Base-by-base conservation (phyloP, 2,329 filamentous ascomycete genomes). In the Exophiala xenobiotica region DNA sequence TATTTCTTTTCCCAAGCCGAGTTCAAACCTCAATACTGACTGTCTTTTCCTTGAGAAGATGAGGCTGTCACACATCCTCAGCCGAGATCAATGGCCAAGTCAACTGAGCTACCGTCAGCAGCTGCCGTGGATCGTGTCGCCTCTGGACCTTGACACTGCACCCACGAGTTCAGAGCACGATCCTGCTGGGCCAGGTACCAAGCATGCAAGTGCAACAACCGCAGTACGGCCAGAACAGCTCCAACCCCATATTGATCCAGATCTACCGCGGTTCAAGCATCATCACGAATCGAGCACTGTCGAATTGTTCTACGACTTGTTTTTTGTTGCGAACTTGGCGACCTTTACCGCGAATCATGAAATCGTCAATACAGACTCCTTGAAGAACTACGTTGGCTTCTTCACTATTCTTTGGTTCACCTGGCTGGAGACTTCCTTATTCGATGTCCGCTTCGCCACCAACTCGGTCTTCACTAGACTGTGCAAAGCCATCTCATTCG, bases 341-440 rank as follows among this genome's bases (percentile, higher is more conserved):
- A 82, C 83, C 9, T 86, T 86, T 60, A 80, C 78, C 3, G 70
- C 70, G 6, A 70, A 74, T 3, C 75, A 80, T 57, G 76, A 80
- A 35, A 79, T 82, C 56, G 79, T 78, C 58, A 74, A 78, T 56
- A 47, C 67, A 12, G 64, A 70, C 61, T 64, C 66, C 45, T 53
- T 76, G 11, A 65, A 65, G 41, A 68, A 74, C 27, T 77, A 81
- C 61, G 69, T 80, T 46, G 70, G 79, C 35, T 80, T 78, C 64
- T 75, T 82, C 61, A 67, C 78, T 18, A 71, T 86, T 14, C 70
- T 86, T 4, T 87, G 31, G 83, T 78, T 84, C 52, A 85, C 80
- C n/a, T 87, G 84, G 84, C 75, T 85, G 27, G 73, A 83, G 53
- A 78, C 82, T 19, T 77, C 78, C 6, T 68, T 86, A 1, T 85